Evolutionary conservation across 1,284 basidiomycete genomes (phyloP).

Genomic region (Ganoderma leucocontextum): DNA sequence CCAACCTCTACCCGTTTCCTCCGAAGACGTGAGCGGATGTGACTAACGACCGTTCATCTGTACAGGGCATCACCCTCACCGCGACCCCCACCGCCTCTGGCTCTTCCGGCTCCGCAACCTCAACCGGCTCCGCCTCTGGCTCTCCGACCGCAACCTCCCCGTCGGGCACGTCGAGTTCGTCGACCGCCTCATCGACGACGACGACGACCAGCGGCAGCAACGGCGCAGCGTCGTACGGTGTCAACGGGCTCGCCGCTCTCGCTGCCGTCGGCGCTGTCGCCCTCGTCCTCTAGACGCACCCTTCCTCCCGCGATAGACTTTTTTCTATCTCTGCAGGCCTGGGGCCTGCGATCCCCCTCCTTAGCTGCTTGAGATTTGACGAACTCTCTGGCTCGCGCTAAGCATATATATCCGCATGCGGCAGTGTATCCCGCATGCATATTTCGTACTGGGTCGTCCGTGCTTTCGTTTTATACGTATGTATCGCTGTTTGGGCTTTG

Average conservation of each 20-base stretch:
- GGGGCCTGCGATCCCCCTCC: constrained; percentile 18
- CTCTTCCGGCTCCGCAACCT: constrained; percentile 5
- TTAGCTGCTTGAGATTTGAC: constrained; percentile 4
- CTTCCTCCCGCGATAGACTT: constrained; percentile 11
- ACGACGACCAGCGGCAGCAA: constrained; percentile 34
- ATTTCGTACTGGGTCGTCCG: constrained; percentile 1
- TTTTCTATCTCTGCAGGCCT: constrained; percentile 7
- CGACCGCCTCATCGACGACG: constrained; percentile 18
- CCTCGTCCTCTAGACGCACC: constrained; percentile 45
- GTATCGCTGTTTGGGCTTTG: constrained; percentile 9
- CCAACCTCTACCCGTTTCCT: neutral
- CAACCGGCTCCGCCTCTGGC: constrained; percentile 14
- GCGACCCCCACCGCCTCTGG: constrained; percentile 16
- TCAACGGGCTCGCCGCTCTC: constrained; percentile 49
- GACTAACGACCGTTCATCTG: neutral
- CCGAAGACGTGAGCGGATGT: neutral
- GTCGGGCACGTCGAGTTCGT: constrained; percentile 7
- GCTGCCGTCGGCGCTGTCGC: constrained; percentile 52
- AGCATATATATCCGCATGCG: constrained; percentile 27
- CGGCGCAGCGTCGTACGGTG: constrained; percentile 42
- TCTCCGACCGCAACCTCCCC: constrained; percentile 15
- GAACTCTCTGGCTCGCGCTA: constrained; percentile 28
- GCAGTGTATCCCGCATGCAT: constrained; percentile 11
- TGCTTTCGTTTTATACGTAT: constrained; percentile 12
- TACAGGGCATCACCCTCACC: constrained; percentile 58